A percentile compares a stretch with the other conserved stretches of the same genome.
Evolutionary conservation across 140 eudicot genomes (phyloP).

Genomic region (Flaveria floridana): DNA sequence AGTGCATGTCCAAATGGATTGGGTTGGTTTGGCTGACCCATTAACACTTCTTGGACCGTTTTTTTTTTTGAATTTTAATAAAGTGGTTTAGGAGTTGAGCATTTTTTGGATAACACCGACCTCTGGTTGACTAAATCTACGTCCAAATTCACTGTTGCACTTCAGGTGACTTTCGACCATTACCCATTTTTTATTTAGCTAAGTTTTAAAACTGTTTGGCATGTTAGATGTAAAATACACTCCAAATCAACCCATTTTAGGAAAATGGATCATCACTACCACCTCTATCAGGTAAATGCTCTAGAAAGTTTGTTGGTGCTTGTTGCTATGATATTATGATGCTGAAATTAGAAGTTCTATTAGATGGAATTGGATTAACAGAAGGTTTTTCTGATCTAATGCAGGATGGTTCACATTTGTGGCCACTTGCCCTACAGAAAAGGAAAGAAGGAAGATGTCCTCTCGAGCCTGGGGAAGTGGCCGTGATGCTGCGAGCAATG

Average conservation of each 20-base stretch:
- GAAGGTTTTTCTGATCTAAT: conserved; percentile 15
- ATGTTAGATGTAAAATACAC: background rate
- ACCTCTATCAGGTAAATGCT: background rate
- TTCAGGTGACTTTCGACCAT: background rate
- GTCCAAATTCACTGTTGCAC: background rate
- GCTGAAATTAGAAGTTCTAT: conserved; percentile 4
- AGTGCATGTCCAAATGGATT: background rate
- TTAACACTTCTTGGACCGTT: background rate
- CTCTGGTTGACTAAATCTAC: background rate
- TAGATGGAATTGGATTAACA: background rate
- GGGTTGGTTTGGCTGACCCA: background rate
- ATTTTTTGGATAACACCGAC: background rate
- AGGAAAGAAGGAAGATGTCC: conserved; percentile 99
- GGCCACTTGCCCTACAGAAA: conserved; percentile 94
- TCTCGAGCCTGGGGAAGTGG: conserved; percentile 99
- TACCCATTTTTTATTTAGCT: background rate
- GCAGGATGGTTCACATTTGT: conserved; percentile 95
- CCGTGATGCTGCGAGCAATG: conserved; percentile 96
- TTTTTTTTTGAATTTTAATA: background rate
- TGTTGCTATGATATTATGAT: conserved; percentile 10
- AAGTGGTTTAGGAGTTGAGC: background rate
- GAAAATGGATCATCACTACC: background rate
- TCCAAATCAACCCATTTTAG: background rate
- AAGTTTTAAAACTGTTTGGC: conserved; percentile 1
- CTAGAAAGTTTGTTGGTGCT: background rate